A percentile compares a stretch with the other conserved stretches of the same genome.
Conservation (phyloP, 2,329 filamentous ascomycete genomes). For the Iodosphaeria phyllophila region DNA sequence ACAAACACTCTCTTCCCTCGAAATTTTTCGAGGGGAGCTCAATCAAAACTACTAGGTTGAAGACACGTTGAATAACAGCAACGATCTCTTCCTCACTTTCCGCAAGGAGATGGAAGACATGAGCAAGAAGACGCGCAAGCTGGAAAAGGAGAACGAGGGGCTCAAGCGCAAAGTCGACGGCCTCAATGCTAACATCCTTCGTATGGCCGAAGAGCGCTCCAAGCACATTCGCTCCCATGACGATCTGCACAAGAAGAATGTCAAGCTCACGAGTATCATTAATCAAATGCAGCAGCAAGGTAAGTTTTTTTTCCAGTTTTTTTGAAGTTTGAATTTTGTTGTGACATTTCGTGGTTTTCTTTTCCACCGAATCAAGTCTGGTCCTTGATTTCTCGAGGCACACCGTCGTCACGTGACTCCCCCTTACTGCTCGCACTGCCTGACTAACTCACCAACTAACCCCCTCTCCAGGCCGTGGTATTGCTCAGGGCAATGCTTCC, state of each 20-base stretch:
- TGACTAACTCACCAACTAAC: too few relatives aligned
- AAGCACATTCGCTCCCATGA: conserved; percentile 60
- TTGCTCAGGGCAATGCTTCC: conserved; percentile 45
- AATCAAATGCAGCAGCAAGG: conserved; percentile 92
- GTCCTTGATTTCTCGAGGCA: too few relatives aligned
- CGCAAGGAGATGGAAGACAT: conserved; percentile 99
- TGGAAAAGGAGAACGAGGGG: conserved; percentile 90
- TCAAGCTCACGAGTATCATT: conserved; percentile 85
- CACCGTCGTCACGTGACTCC: too few relatives aligned
- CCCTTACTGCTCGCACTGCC: too few relatives aligned
- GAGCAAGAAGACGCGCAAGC: conserved; percentile 93
- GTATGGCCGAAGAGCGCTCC: conserved; percentile 88
- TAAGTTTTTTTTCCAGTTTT: too few relatives aligned
- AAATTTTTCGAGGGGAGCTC: conserved; percentile 4
- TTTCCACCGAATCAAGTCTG: too few relatives aligned
- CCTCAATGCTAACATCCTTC: conserved; percentile 84
- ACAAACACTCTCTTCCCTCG: conserved; percentile 2
- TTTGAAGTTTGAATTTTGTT: too few relatives aligned
- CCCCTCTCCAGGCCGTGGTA: too few relatives aligned
- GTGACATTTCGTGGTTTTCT: too few relatives aligned
- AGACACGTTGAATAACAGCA: conserved; percentile 95
- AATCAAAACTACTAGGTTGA: too few relatives aligned
- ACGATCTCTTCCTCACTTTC: conserved; percentile 92
- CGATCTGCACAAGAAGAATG: conserved; percentile 65
- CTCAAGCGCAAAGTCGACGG: conserved; percentile 86